Evolutionary conservation across 306 rosid genomes (phyloP).

Genomic region (Abrus pulchellus): DNA sequence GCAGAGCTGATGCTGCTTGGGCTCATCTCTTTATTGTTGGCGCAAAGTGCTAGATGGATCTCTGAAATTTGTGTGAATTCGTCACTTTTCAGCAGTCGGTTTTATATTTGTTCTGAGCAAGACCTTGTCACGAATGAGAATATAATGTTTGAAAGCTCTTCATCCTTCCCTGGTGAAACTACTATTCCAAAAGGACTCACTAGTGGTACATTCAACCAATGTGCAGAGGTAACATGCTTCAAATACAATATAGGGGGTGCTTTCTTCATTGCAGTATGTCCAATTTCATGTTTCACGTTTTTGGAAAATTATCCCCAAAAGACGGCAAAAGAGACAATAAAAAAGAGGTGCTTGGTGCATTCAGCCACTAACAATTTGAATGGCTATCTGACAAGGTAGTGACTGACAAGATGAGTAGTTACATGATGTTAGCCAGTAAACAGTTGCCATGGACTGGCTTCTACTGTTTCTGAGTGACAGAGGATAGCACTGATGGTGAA

Average conservation of each 20-base stretch:
- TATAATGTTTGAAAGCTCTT: constrained; percentile 51
- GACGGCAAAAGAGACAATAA: no score
- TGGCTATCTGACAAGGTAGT: no score
- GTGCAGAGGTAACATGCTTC: constrained; percentile 69
- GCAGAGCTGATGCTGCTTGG: constrained; percentile 98
- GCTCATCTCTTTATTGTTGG: constrained; percentile 88
- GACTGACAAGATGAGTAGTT: no score
- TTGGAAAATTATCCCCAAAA: no score
- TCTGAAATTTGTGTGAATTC: constrained; percentile 92
- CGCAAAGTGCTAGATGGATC: constrained; percentile 90
- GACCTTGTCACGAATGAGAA: constrained; percentile 53
- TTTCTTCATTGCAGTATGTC: background rate
- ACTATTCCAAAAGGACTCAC: constrained; percentile 51
- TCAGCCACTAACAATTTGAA: no score
- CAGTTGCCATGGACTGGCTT: background rate
- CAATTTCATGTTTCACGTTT: background rate
- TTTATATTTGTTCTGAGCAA: constrained; percentile 79
- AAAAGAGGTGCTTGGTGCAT: no score
- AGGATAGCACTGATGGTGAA: background rate
- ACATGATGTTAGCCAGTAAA: background rate
- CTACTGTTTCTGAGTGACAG: background rate
- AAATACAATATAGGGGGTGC: constrained; percentile 1
- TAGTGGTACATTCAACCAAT: constrained; percentile 61
- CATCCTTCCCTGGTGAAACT: constrained; percentile 57
- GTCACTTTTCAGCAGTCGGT: constrained; percentile 75